These are phyloP conservation scores for Sporothrix phasma DNA, from an alignment of 2,329 filamentous ascomycete genomes.

Conservation along the genomic window DNA sequence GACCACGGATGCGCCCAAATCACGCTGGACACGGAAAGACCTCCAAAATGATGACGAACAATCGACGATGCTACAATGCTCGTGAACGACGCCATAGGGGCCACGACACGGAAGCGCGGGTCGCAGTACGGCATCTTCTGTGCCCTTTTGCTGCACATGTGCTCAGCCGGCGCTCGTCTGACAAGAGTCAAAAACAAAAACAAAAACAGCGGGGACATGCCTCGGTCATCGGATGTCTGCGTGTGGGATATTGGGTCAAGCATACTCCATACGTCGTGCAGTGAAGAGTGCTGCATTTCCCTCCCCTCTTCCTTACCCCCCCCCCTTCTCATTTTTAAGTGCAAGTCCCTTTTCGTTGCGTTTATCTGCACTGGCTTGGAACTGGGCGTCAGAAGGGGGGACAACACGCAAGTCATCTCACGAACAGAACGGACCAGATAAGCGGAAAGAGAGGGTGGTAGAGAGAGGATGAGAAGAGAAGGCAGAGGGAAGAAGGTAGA, in stretches of 20 bases:
- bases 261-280: too few relatives aligned
- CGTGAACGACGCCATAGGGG: too few relatives aligned
- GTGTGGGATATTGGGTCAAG: background rate
- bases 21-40: background rate
- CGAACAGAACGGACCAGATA: background rate
- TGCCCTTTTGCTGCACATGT: background rate
- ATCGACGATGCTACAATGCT: too few relatives aligned
- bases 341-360: background rate
- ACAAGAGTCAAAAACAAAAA: too few relatives aligned
- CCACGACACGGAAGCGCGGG: background rate
- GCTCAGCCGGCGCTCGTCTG: background rate
- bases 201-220: background rate
- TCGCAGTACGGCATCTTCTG: background rate
- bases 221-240: background rate
- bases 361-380: background rate
- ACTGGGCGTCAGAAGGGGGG: background rate
- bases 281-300: background rate
- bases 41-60: too few relatives aligned
- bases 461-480: background rate
- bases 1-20: constrained; percentile 4
- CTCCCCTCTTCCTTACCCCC: background rate
- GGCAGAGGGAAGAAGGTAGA: too few relatives aligned
- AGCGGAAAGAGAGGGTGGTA: background rate
- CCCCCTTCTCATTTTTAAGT: background rate
- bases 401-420: constrained; percentile 1